Evolutionary conservation across 2,329 filamentous ascomycete species (phyloP).

Genomic region (Ramichloridium luteum): DNA sequence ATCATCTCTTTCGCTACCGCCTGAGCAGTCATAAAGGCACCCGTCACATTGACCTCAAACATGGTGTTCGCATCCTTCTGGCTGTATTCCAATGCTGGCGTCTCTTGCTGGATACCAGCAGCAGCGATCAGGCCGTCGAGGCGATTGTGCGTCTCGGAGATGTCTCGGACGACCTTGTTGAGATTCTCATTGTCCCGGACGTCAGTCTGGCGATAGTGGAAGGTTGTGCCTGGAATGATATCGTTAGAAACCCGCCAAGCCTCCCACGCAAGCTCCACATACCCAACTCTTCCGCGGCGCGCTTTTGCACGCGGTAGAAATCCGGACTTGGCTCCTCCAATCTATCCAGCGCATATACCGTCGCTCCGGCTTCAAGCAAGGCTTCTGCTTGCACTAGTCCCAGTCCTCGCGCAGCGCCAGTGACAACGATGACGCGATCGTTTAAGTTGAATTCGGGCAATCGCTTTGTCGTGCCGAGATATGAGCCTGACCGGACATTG

Average conservation of each 20-base stretch:
- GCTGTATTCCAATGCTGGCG: slow-evolving; percentile 65
- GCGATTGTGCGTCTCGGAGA: slow-evolving; percentile 57
- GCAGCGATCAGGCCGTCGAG: slow-evolving; percentile 70
- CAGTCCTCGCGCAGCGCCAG: slow-evolving; percentile 58
- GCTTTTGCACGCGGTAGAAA: slow-evolving; percentile 53
- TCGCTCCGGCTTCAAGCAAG: slow-evolving; percentile 63
- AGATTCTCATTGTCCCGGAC: slow-evolving; percentile 60
- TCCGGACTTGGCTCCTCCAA: slow-evolving; percentile 46
- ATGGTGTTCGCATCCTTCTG: slow-evolving; percentile 48
- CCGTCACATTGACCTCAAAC: slow-evolving; percentile 46
- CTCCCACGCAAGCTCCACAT: slow-evolving; percentile 2
- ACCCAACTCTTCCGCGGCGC: slow-evolving; percentile 51
- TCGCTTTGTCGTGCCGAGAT: slow-evolving; percentile 26
- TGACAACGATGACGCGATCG: slow-evolving; percentile 49
- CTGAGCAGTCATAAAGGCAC: slow-evolving; percentile 51
- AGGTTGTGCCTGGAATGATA: slow-evolving; percentile 34
- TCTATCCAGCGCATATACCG: slow-evolving; percentile 54
- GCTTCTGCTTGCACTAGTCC: slow-evolving; percentile 64
- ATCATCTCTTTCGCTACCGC: slow-evolving; percentile 55
- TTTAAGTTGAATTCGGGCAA: slow-evolving; percentile 66
- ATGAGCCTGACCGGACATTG: slow-evolving; percentile 21
- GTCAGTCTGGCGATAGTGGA: slow-evolving; percentile 69
- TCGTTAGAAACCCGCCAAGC: background rate
- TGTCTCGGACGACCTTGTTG: slow-evolving; percentile 54
- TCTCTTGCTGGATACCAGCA: slow-evolving; percentile 72